Conservation (phyloP, 768 basidiomycete species). For the Suillus ampliporus region DNA sequence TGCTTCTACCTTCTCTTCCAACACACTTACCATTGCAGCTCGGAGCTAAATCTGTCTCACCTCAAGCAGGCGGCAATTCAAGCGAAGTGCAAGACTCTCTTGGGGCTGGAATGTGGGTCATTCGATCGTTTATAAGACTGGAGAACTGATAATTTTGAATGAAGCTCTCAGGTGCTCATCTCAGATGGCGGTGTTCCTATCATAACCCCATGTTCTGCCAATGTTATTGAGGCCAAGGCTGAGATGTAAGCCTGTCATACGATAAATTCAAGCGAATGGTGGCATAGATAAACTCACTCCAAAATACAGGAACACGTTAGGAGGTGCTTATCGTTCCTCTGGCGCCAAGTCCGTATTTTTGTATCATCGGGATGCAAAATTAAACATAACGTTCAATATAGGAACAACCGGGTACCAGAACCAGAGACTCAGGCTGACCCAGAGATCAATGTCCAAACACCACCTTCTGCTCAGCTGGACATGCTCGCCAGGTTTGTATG, state of each 20-base stretch:
- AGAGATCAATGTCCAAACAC: background rate
- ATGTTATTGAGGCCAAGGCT: background rate
- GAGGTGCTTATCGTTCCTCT: background rate
- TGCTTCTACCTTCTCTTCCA: background rate
- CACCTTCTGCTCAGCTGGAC: background rate
- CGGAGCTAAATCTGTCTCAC: background rate
- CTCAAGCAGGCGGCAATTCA: background rate
- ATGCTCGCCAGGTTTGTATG: background rate
- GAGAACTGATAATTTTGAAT: background rate
- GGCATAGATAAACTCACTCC: background rate
- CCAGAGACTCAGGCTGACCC: background rate
- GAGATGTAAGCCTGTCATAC: background rate
- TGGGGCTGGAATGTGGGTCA: background rate
- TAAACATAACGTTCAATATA: background rate
- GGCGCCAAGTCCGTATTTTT: background rate
- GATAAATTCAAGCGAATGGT: background rate
- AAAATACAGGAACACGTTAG: background rate
- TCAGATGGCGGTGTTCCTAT: background rate
- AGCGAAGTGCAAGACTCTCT: background rate
- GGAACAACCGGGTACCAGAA: background rate
- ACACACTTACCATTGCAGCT: background rate
- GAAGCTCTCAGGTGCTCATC: background rate
- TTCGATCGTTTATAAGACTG: background rate
- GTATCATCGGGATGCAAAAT: background rate
- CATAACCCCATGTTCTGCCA: background rate